Percentiles rank a stretch among this genome's conserved stretches.
Conservation (phyloP, 2,329 filamentous ascomycete genomes). For the Talaromyces sp. region DNA sequence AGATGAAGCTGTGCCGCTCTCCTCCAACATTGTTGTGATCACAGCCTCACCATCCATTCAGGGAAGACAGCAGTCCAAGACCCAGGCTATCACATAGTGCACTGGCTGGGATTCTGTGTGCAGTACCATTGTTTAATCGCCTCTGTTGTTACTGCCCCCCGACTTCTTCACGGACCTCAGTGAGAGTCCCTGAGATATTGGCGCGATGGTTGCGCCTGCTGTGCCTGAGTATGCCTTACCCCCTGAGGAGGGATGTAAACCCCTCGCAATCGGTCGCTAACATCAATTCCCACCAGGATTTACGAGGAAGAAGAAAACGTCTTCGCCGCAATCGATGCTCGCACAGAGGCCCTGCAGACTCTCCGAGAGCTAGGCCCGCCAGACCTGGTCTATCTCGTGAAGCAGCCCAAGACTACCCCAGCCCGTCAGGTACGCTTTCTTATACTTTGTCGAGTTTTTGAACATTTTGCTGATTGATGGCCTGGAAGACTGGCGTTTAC, state of each 20-base stretch:
- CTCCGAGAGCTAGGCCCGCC: conserved; percentile 92
- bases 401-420: conserved; percentile 58
- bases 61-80: not conserved
- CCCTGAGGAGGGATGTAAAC: conserved; percentile 25
- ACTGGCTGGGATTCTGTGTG: not conserved
- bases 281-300: conserved; percentile 53
- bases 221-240: conserved; percentile 62
- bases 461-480: not conserved
- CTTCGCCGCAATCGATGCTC: conserved; percentile 76
- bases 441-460: not conserved
- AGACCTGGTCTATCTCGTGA: conserved; percentile 91
- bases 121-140: not conserved
- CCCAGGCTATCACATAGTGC: not conserved
- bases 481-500: conserved; percentile 69
- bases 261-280: conserved; percentile 14
- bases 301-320: conserved; percentile 88
- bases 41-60: not conserved
- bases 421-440: conserved; percentile 48
- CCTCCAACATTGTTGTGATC: not conserved
- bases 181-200: conserved; percentile 13
- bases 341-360: conserved; percentile 79
- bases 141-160: not conserved
- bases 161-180: not conserved
- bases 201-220: conserved; percentile 66
- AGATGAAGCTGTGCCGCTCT: not conserved